Evolutionary conservation across 352 stramenopile species (phyloP).

Genomic region (Phytopythium vexans): DNA sequence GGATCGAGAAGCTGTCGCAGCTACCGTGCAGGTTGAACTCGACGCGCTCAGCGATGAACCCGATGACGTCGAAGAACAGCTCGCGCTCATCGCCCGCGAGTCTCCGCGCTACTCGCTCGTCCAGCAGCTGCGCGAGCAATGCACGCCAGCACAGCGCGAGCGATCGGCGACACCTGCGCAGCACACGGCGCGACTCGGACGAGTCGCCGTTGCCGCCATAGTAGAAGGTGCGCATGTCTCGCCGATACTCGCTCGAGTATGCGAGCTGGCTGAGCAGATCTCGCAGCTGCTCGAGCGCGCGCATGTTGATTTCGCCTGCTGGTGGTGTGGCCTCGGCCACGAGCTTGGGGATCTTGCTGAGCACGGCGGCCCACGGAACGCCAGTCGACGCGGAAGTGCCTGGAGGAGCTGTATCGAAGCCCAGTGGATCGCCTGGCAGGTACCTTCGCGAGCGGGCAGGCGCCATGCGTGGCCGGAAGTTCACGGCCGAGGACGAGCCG

Average conservation of each 20-base stretch:
- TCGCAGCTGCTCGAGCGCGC: slow-evolving; percentile 3
- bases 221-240: slow-evolving; percentile 57
- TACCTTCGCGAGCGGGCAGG: neutral
- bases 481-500: slow-evolving; percentile 29
- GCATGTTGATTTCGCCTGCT: neutral
- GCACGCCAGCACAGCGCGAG: slow-evolving; percentile 72
- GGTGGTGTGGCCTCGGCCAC: slow-evolving; percentile 30
- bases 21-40: slow-evolving; percentile 51
- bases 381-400: neutral
- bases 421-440: neutral
- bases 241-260: slow-evolving; percentile 40
- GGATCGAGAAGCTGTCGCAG: neutral
- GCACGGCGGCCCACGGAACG: slow-evolving; percentile 31
- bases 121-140: slow-evolving; percentile 53
- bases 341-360: slow-evolving; percentile 39
- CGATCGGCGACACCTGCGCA: slow-evolving; percentile 54
- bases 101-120: slow-evolving; percentile 21
- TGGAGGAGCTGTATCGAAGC: too few relatives aligned
- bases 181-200: slow-evolving; percentile 39
- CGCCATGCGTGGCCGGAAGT: slow-evolving; percentile 12
- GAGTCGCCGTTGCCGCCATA: slow-evolving; percentile 16
- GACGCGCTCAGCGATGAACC: slow-evolving; percentile 56
- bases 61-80: slow-evolving; percentile 63
- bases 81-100: slow-evolving; percentile 35
- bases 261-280: slow-evolving; percentile 60